Conservation (phyloP, 352 stramenopile species). For the Phytophthora litchii region DNA sequence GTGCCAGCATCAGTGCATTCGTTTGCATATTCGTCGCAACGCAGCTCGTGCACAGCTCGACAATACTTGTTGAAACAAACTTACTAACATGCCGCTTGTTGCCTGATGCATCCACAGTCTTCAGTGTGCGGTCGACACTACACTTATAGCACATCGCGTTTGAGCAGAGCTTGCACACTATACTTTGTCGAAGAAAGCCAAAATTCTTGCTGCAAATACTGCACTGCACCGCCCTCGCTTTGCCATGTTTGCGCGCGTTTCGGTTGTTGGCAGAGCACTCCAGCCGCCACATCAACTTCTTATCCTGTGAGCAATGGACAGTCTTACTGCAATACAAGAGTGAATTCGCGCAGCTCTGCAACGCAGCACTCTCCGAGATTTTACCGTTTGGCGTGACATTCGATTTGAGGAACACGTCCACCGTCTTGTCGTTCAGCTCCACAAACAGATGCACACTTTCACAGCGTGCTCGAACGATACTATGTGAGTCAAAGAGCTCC, state of each 20-base stretch:
- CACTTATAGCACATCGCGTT: conserved; percentile 55
- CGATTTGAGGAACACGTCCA: conserved; percentile 50
- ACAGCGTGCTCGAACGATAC: conserved; percentile 40
- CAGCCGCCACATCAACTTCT: conserved; percentile 58
- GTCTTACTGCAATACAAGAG: conserved; percentile 55
- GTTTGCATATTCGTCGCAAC: conserved; percentile 34
- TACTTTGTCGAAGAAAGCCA: conserved; percentile 36
- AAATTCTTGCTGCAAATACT: conserved; percentile 53
- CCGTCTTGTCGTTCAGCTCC: conserved; percentile 29
- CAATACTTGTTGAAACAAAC: conserved; percentile 40
- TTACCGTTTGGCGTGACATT: conserved; percentile 39
- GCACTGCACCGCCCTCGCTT: conserved; percentile 34
- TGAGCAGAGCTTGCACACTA: conserved; percentile 56
- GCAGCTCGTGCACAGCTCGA: conserved; percentile 49
- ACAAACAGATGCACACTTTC: conserved; percentile 56
- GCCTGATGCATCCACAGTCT: conserved; percentile 39
- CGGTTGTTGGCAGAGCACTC: conserved; percentile 26
- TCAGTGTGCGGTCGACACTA: conserved; percentile 42
- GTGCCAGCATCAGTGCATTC: conserved; percentile 54
- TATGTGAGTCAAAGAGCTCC: conserved; percentile 41
- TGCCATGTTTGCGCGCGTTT: conserved; percentile 27
- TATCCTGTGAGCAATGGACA: conserved; percentile 51
- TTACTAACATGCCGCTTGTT: conserved; percentile 38
- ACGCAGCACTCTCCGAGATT: conserved; percentile 31
- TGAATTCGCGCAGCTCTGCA: conserved; percentile 39